Percentiles rank a stretch among this genome's conserved stretches.
These are phyloP conservation scores for Ceratobasidium sp. DNA, from an alignment of 1,284 basidiomycete genomes.

Conservation along the genomic window DNA sequence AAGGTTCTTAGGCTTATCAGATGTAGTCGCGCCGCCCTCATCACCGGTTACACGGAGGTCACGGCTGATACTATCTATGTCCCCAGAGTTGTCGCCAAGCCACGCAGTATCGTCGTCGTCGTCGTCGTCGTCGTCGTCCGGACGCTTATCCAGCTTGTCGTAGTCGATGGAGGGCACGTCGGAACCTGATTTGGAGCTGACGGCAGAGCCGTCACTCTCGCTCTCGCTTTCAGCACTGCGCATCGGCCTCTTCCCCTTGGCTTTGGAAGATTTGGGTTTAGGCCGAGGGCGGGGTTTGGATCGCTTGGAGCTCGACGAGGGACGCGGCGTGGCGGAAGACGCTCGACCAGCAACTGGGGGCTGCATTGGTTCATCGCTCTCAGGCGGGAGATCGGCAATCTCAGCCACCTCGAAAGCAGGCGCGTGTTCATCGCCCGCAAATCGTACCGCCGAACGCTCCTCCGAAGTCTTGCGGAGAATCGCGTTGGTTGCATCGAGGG, in stretches of 20 bases:
- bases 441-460: neutral
- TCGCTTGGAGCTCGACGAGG: too few relatives aligned
- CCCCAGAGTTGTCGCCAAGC: too few relatives aligned
- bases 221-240: neutral
- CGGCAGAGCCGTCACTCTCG: neutral
- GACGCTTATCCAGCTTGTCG: neutral
- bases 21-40: too few relatives aligned
- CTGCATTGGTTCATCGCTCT: too few relatives aligned
- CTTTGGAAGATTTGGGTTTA: too few relatives aligned
- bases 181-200: neutral
- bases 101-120: neutral
- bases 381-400: neutral
- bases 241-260: too few relatives aligned
- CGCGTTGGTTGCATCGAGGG: neutral
- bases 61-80: neutral
- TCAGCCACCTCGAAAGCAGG: neutral
- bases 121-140: conserved; percentile 1
- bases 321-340: too few relatives aligned
- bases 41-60: too few relatives aligned
- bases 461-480: conserved; percentile 1
- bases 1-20: too few relatives aligned
- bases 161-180: neutral
- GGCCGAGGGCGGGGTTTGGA: too few relatives aligned
- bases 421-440: too few relatives aligned
- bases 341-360: too few relatives aligned